These are phyloP conservation scores for Meyerozyma smithsonii DNA, from an alignment of 1,139 yeast species.

Conservation along the genomic window DNA sequence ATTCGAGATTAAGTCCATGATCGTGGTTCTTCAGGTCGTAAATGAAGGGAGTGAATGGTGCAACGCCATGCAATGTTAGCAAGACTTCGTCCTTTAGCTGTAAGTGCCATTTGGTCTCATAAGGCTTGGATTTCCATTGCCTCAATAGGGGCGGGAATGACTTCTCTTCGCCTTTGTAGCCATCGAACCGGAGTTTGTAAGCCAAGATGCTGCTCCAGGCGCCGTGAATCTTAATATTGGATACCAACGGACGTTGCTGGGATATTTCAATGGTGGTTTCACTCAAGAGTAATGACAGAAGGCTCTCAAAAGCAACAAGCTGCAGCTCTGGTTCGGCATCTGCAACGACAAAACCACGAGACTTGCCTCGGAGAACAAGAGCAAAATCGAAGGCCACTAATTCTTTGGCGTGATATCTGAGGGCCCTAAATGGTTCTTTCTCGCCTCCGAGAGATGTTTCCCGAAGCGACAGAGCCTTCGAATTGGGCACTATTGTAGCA, in stretches of 20 bases:
- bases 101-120: conserved; percentile 75
- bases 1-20: conserved; percentile 34
- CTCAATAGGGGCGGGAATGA: conserved; percentile 60
- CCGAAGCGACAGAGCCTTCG: conserved; percentile 30
- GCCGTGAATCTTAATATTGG: conserved; percentile 47
- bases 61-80: conserved; percentile 62
- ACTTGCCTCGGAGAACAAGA: conserved; percentile 22
- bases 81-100: conserved; percentile 35
- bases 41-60: conserved; percentile 69
- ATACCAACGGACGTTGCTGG: conserved; percentile 39
- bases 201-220: conserved; percentile 63
- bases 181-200: conserved; percentile 35
- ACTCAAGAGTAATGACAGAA: conserved; percentile 28
- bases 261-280: conserved; percentile 41
- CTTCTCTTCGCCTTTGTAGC: conserved; percentile 12
- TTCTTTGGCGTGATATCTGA: conserved; percentile 32
- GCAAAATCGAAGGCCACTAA: conserved; percentile 35
- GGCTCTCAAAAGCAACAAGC: conserved; percentile 25
- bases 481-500: conserved; percentile 42
- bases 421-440: conserved; percentile 40
- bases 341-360: conserved; percentile 35
- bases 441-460: conserved; percentile 54
- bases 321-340: conserved; percentile 23
- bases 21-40: conserved; percentile 13
- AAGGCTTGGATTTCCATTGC: conserved; percentile 63